Conservation (phyloP, 108 stramenopile genomes). For the Cyclotella kingstonii region DNA sequence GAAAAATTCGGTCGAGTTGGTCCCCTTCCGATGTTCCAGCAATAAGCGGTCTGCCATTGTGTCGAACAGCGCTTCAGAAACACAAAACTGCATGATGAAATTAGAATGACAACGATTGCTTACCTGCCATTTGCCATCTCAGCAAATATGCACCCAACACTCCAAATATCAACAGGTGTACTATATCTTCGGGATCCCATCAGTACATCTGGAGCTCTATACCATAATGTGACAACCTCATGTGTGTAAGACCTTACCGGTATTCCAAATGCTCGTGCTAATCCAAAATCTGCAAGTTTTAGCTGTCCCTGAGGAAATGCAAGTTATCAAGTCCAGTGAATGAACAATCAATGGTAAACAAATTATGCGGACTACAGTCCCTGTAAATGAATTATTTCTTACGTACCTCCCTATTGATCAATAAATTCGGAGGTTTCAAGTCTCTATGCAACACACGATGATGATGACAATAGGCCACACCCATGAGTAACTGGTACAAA, state of each 20-base stretch:
- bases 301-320: constrained; percentile 63
- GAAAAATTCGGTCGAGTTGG: constrained; percentile 93
- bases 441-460: constrained; percentile 96
- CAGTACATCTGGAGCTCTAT: constrained; percentile 97
- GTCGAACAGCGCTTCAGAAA: too few relatives aligned
- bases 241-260: constrained; percentile 94
- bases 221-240: constrained; percentile 99
- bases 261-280: constrained; percentile 97
- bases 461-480: constrained; percentile 98
- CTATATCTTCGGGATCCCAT: constrained; percentile 95
- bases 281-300: constrained; percentile 99
- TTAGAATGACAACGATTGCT: too few relatives aligned
- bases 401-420: constrained; percentile 89
- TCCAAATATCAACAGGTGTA: constrained; percentile 99
- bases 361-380: too few relatives aligned
- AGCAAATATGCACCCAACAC: constrained; percentile 96
- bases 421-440: constrained; percentile 94
- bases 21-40: constrained; percentile 90
- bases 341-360: not conserved
- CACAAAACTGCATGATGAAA: too few relatives aligned
- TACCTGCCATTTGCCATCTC: constrained; percentile 95
- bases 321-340: not conserved
- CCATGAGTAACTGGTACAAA: constrained; percentile 95
- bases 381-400: not conserved
- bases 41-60: constrained; percentile 58